Conservation (phyloP, 768 basidiomycete species). For the Pleurotus citrinopileatus region DNA sequence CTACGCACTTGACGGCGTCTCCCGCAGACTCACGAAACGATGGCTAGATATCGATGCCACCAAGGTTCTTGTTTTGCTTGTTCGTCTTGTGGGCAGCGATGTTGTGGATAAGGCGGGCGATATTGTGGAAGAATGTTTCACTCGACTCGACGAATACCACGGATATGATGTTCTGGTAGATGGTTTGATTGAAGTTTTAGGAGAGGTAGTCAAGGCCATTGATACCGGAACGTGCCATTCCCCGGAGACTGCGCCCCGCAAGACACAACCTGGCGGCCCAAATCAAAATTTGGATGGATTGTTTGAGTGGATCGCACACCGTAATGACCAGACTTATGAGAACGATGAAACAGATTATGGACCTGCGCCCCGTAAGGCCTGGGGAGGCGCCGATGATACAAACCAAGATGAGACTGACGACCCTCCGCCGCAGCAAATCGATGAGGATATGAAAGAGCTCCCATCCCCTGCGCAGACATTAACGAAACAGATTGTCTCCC, state of each 20-base stretch:
- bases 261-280: constrained; percentile 22
- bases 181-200: constrained; percentile 82
- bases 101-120: constrained; percentile 90
- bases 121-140: constrained; percentile 96
- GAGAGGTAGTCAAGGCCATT: constrained; percentile 80
- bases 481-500: constrained; percentile 81
- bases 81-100: constrained; percentile 82
- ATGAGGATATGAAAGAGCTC: constrained; percentile 28
- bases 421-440: constrained; percentile 38
- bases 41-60: constrained; percentile 89
- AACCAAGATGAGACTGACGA: constrained; percentile 22
- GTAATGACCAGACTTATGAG: constrained; percentile 33
- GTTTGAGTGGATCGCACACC: constrained; percentile 60
- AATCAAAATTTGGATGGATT: constrained; percentile 46
- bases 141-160: constrained; percentile 93
- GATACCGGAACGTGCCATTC: constrained; percentile 28
- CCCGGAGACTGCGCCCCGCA: constrained; percentile 14
- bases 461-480: constrained; percentile 72
- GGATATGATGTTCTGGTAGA: constrained; percentile 87
- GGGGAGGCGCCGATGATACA: constrained; percentile 37
- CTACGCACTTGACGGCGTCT: constrained; percentile 90
- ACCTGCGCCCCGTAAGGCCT: constrained; percentile 55
- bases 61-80: constrained; percentile 80
- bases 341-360: constrained; percentile 51
- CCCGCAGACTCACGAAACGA: constrained; percentile 74